Base-by-base conservation (phyloP, 805 yeast species). In the Tetrapisispora arboricola region DNA sequence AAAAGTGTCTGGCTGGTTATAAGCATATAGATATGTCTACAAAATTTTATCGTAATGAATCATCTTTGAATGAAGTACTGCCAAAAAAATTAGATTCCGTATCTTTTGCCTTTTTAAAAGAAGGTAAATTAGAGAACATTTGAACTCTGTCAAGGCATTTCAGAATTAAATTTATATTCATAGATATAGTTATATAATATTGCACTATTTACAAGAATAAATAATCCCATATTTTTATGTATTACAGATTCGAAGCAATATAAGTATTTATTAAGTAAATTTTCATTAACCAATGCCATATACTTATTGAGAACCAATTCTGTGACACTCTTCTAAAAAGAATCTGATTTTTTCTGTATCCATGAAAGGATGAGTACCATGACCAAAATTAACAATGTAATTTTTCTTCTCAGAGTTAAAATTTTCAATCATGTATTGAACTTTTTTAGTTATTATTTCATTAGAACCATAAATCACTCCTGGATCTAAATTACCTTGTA, bases 331-430 rank as follows among this genome's bases (percentile, higher is more conserved):
- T 62, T 85, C 67, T 57, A 92, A 68, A 66, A 92, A 92, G 64
- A 77, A 84, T 45, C 76, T 78, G 46, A 92, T 75, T 61, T 82
- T 82, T 49, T 84, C 95, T 10, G 97, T 95, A 48, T 85, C 82
- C 95, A 92, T 87, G 65, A 84, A 86, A 18, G 98, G 98, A 60
- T 87, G 96, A 18, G 98, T 92, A 15, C 98, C 98, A 54, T 92
- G 98, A 36, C 98, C 98, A 57, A 92, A 84, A 68, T 92, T 92
- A 52, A 90, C 80, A 50, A 92, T 90, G 66, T 92, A 92, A 55
- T 81, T 74, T 56, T 84, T 77, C 63, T 86, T 86, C 18, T 96
- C 96, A 34, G 94, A 94, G n/a, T 92, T 92, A 58, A 92, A 92
- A 6, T 88, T 94, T 44, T 70, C 60, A 45, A 92, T 81, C 98